Percentiles rank a stretch among this genome's conserved stretches.
phyloP scores from a whole-genome alignment of 2,329 filamentous ascomycete genomes.

The Diplodia sapinea region DNA sequence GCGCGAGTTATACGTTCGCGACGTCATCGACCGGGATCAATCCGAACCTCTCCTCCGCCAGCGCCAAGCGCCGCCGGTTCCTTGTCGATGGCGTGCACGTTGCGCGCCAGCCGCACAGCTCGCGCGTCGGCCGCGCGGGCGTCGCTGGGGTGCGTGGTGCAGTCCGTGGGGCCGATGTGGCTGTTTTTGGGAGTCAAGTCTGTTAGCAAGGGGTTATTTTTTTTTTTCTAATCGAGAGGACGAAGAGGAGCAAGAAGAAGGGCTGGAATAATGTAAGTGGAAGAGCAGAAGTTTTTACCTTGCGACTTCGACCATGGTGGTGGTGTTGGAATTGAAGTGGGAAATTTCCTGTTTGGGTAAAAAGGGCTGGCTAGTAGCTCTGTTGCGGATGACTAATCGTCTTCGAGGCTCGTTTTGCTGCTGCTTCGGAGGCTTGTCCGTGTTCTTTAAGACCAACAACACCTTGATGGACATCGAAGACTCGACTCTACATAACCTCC shows the following conservation, averaged over 20 bases:
- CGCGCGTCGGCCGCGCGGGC: not conserved
- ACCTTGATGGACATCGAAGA: not conserved
- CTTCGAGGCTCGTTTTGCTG: too few species aligned
- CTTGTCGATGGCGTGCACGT: too few species aligned
- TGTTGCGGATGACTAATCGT: not conserved
- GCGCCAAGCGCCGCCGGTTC: too few species aligned
- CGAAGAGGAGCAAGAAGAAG: not conserved
- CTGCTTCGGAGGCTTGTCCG: too few species aligned
- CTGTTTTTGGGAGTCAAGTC: not conserved
- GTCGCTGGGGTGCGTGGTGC: not conserved
- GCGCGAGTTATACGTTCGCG: too few species aligned
- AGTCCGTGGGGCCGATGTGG: not conserved
- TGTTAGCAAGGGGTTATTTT: too few species aligned
- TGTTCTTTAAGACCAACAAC: not conserved
- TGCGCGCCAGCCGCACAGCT: too few species aligned
- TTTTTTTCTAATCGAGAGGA: not conserved
- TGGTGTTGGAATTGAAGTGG: not conserved
- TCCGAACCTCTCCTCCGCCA: too few species aligned
- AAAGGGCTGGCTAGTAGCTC: not conserved
- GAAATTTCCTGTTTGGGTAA: conserved; percentile 2
- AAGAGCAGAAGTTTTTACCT: not conserved
- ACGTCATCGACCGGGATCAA: too few species aligned
- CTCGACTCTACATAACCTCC: not conserved
- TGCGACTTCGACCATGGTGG: conserved; percentile 3
- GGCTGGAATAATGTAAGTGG: too few species aligned